phyloP scores from a whole-genome alignment of 345 rosid species.

The Pseudoturritis turrita region DNA sequence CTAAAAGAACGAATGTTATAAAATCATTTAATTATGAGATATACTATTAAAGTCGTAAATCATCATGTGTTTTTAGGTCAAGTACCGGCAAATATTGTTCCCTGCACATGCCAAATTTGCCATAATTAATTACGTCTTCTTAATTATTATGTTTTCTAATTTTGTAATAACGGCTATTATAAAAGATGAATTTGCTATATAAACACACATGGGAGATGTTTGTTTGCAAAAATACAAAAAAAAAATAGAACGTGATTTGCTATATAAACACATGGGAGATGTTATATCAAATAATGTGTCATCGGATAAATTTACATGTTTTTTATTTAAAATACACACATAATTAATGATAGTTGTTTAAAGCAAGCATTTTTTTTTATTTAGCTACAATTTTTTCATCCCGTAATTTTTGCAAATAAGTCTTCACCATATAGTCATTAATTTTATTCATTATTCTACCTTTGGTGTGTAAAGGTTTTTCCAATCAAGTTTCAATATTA shows the following conservation, averaged over 20 bases:
- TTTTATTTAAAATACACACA: no score
- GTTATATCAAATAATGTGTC: background rate
- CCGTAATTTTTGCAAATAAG: background rate
- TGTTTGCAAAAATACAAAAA: background rate
- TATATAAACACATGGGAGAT: no score
- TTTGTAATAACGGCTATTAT: background rate
- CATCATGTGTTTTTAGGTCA: conserved; percentile 24
- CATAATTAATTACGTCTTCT: conserved; percentile 7
- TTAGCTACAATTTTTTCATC: background rate
- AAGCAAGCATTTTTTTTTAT: background rate
- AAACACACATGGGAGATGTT: background rate
- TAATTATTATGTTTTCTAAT: conserved; percentile 4
- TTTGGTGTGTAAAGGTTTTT: background rate
- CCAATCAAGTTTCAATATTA: background rate
- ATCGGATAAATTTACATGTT: no score
- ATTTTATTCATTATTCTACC: background rate
- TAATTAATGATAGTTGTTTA: background rate
- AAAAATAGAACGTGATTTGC: no score
- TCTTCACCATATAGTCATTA: no score
- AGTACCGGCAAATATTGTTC: conserved; percentile 14
- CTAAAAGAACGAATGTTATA: conserved; percentile 6
- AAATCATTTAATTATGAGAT: conserved; percentile 5
- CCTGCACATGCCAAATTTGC: conserved; percentile 23
- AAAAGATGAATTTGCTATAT: background rate
- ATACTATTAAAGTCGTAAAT: background rate